phyloP scores from a whole-genome alignment of 768 basidiomycete species.

The Amanita pseudoporphyria region DNA sequence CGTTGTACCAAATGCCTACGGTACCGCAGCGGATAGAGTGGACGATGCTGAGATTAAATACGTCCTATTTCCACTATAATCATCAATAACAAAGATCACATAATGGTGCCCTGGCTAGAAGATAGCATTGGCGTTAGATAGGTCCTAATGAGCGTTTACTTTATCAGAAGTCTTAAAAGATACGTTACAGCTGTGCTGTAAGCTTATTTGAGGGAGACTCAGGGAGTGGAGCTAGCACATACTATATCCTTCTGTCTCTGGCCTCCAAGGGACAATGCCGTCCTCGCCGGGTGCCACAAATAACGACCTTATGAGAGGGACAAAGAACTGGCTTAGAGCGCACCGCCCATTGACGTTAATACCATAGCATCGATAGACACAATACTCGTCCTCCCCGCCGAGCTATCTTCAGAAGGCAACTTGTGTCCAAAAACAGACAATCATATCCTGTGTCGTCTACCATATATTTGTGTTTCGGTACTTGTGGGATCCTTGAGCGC shows the following conservation, averaged over 20 bases:
- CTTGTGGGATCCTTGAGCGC: too few relatives aligned
- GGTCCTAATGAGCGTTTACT: not conserved
- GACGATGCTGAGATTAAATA: not conserved
- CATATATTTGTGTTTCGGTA: too few relatives aligned
- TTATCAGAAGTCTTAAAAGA: not conserved
- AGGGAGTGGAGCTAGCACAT: slow-evolving; percentile 2
- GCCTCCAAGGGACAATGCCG: not conserved
- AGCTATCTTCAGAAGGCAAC: too few relatives aligned
- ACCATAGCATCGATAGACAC: too few relatives aligned
- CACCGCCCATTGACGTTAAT: slow-evolving; percentile 1
- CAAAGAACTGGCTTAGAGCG: not conserved
- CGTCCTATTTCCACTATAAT: not conserved
- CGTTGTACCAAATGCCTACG: not conserved
- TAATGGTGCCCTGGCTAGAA: not conserved
- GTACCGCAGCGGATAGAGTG: not conserved
- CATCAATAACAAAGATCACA: not conserved
- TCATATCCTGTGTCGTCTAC: too few relatives aligned
- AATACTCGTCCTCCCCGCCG: too few relatives aligned
- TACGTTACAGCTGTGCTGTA: not conserved
- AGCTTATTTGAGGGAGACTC: slow-evolving; percentile 5
- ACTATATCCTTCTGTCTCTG: slow-evolving; percentile 5
- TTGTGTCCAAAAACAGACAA: too few relatives aligned
- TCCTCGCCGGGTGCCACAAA: slow-evolving; percentile 3
- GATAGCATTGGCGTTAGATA: slow-evolving; percentile 1
- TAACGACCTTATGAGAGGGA: not conserved